Base-by-base conservation (phyloP, 495 filamentous ascomycete species). In the Chlorociboria aeruginascens region DNA sequence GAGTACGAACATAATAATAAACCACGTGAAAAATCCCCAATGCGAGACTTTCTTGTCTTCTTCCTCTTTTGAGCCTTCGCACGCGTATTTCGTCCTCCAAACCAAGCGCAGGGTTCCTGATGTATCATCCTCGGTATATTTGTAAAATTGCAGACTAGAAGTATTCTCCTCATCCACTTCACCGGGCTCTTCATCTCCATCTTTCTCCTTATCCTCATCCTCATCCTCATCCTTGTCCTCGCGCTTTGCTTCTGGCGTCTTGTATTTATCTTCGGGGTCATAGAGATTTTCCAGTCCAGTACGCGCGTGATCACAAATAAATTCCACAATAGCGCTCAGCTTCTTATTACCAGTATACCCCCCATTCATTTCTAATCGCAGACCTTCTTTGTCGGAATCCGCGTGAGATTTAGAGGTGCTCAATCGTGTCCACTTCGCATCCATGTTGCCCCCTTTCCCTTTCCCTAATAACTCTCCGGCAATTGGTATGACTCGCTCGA, bases 1-100 rank as follows among this genome's bases (percentile, higher is more conserved):
- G 7, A 37, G 14, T n/a, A 77, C 86, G 73, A 68, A 94, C 90
- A 98, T 82, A 54, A 98, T 83, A 52, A 97, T 79, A 52, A 97
- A 70, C 92, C 92, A 98, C 8, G 92, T 95, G 61, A 98, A 96
- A 67, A 95, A 90, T 0, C 93, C 92, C 93, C 90, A 97, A 45
- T 72, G 66, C 8, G 58, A 54, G 43, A 17, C 52, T 38, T 62
- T 52, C 14, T 48, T 59, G 10, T 61, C 66, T 4, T 68, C 63
- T n/a, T 68, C 69, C n/a, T 69, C 71, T 6, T 64, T 67, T 29
- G 66, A 61, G 41, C 68, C 67, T 52, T 88, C 80, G 64, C 92
- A 98, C 0, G 83, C 90, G 59, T 84, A 79, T 58, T 87, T 84
- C 10, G 92, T 95, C 52, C 67, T 65, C 92, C 92, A 98, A 50